Evolutionary conservation across 176 grass and related monocot genomes (phyloP).

Genomic region (Lolium perenne): DNA sequence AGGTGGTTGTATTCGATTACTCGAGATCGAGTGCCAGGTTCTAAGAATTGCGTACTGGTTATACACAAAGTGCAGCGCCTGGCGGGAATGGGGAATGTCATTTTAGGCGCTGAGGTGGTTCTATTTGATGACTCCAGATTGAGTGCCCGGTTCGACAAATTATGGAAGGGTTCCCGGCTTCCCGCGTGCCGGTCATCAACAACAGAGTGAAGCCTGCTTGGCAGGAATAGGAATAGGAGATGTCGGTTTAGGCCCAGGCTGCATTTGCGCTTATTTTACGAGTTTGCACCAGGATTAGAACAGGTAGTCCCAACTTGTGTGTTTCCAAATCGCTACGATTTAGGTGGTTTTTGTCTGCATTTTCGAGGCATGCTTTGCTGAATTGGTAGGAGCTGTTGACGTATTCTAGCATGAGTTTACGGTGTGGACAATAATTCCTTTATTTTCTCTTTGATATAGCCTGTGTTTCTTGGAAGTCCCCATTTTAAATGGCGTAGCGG

Average conservation of each 20-base stretch:
- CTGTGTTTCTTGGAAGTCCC: not conserved
- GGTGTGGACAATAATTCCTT: not conserved
- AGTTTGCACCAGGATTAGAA: constrained; percentile 12
- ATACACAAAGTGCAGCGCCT: not conserved
- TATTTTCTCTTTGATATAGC: not conserved
- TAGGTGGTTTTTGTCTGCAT: not conserved
- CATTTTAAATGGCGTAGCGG: not conserved
- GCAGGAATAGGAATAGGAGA: not conserved
- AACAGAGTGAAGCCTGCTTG: not conserved
- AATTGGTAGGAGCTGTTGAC: constrained; percentile 12
- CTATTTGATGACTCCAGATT: no score
- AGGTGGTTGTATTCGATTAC: not conserved
- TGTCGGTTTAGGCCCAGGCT: not conserved
- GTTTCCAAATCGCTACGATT: not conserved
- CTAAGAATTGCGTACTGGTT: not conserved
- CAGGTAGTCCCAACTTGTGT: not conserved
- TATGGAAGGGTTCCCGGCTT: no score
- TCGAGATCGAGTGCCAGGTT: not conserved
- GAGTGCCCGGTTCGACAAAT: no score
- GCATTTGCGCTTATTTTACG: not conserved
- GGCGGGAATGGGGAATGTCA: no score
- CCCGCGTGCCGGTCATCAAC: no score
- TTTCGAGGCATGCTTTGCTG: constrained; percentile 7
- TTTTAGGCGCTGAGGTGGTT: no score
- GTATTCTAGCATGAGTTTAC: constrained; percentile 1